Evolutionary conservation across 306 rosid species (phyloP), one percentile per base, ranked within the genome.

Genomic region (Parietaria judaica): DNA sequence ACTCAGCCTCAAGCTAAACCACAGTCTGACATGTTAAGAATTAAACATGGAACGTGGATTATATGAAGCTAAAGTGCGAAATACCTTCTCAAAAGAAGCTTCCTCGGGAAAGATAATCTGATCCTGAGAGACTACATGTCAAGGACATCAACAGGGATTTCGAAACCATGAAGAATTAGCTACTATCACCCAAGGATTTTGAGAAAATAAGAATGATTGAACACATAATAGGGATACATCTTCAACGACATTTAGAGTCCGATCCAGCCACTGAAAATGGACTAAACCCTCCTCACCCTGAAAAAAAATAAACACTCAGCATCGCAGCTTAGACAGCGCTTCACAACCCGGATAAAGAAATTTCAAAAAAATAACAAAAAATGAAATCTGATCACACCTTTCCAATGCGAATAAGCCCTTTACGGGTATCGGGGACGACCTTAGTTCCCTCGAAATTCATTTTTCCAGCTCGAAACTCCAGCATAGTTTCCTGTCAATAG

Each of bases 261-360:
- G 95, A 72, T 91, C 98, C 70, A 91, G 86, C 96, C 98, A 88
- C 65, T 87, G 98, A 74, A 91, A 81, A 71, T 88, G 98, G 71
- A 91, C 70, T 62, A 91, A 64, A 61, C 98, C 95, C 75, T 91
- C 98, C 36, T 86, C 92, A 35, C 95, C 98, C 95, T 91, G 79
- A 68, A 39, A 78, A 78, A 59, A 71, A 51, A 70, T 60, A 63
- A 41, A 73, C 66, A 51, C 60, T 23, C 5, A 61, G 45, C 37
- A 7, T 7, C 13, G 50, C 8, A 13, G 8, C 8, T 46, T 7
- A 13, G 50, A 46, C 13, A 7, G 50, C 2, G 31, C 31, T 23
- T 23, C 31, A 23, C 31, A 2, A 23, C 31, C 31, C 14, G 10
- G 53, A 49, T n/a, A 49, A 49, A 49, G 53, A 49, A 1, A 44